Conservation (phyloP, 2,329 filamentous ascomycete genomes). For the Tolypocladium inflatum region DNA sequence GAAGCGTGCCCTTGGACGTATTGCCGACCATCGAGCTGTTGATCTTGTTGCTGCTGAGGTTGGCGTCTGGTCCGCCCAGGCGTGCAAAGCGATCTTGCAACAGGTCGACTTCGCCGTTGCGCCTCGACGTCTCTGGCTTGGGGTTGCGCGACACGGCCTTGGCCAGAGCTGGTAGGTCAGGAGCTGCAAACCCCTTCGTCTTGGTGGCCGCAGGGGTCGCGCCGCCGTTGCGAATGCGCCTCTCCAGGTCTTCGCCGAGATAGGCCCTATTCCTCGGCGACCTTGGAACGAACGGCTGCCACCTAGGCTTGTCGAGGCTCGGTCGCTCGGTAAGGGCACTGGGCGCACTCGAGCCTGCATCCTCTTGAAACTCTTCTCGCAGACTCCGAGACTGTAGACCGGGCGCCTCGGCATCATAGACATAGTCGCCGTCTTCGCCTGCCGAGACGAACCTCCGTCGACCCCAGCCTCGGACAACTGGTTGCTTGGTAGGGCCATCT, state of each 20-base stretch:
- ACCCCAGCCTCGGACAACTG: background rate
- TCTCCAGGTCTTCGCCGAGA: slow-evolving; percentile 22
- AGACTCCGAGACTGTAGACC: slow-evolving; percentile 15
- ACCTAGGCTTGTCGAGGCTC: slow-evolving; percentile 23
- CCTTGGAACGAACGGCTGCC: slow-evolving; percentile 32
- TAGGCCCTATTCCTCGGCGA: slow-evolving; percentile 28
- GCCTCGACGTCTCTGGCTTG: slow-evolving; percentile 8
- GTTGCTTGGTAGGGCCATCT: background rate
- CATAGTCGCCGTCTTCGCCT: background rate
- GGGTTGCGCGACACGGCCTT: slow-evolving; percentile 11
- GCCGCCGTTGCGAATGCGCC: slow-evolving; percentile 18
- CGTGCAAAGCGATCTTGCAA: slow-evolving; percentile 34
- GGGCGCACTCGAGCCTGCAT: slow-evolving; percentile 10
- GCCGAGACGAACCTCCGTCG: background rate
- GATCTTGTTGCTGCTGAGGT: slow-evolving; percentile 14
- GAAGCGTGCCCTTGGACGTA: slow-evolving; percentile 31
- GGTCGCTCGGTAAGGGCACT: slow-evolving; percentile 13
- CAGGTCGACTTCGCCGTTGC: slow-evolving; percentile 31
- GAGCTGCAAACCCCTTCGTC: slow-evolving; percentile 12
- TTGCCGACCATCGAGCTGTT: slow-evolving; percentile 23
- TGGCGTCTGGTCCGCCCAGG: slow-evolving; percentile 28
- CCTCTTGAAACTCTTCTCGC: slow-evolving; percentile 25
- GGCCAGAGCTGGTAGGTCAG: slow-evolving; percentile 17
- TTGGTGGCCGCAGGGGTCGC: slow-evolving; percentile 12
- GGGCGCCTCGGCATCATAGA: slow-evolving; percentile 4